Conservation (phyloP, 768 basidiomycete species). For the Kwoniella europaea region DNA sequence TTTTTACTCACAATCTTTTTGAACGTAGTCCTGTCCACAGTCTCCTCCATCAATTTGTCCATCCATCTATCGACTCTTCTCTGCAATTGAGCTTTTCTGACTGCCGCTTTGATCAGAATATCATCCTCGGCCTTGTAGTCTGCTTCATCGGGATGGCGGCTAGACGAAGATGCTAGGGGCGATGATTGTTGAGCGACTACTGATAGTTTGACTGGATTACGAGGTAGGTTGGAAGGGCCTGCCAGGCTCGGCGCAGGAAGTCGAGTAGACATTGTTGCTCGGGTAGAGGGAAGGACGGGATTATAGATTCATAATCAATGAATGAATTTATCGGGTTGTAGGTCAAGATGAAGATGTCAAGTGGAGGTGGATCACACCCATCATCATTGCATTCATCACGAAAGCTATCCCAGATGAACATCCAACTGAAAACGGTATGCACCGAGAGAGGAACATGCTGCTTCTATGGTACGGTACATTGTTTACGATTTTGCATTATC, state of each 20-base stretch:
- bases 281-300: too few relatives aligned
- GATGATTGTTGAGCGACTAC: slow-evolving; percentile 11
- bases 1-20: slow-evolving; percentile 45
- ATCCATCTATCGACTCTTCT: slow-evolving; percentile 51
- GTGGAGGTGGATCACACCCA: neutral
- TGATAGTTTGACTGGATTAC: slow-evolving; percentile 14
- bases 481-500: neutral
- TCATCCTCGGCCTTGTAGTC: slow-evolving; percentile 1
- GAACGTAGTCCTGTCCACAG: slow-evolving; percentile 36
- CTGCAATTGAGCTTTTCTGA: slow-evolving; percentile 33
- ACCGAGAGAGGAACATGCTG: too few relatives aligned
- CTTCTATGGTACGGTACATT: neutral
- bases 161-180: neutral
- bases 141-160: neutral
- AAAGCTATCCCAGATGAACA: too few relatives aligned
- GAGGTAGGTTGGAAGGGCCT: slow-evolving; percentile 3
- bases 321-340: neutral
- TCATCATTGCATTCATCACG: too few relatives aligned
- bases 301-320: too few relatives aligned
- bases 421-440: too few relatives aligned
- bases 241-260: neutral
- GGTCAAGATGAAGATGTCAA: slow-evolving; percentile 2
- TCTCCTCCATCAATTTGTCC: slow-evolving; percentile 52
- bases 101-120: neutral
- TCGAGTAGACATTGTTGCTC: neutral